Evolutionary conservation across 202 grass and related monocot genomes (phyloP).

Genomic region (Setaria italica): DNA sequence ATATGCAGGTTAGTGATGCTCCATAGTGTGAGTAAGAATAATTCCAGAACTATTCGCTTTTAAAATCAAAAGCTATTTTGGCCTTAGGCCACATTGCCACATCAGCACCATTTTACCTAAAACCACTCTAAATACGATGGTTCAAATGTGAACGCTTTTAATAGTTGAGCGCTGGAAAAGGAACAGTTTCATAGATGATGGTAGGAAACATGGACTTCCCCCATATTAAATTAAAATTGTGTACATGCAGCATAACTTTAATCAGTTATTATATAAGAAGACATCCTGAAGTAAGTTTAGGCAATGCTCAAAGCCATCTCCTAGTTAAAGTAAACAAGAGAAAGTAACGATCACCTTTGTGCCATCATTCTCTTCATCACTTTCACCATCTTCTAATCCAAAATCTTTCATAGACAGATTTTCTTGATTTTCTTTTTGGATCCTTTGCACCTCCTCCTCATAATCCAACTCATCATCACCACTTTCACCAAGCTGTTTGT

Average conservation of each 20-base stretch:
- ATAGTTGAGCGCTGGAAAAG: neutral
- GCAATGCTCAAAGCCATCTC: constrained; percentile 7
- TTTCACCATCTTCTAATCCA: constrained; percentile 72
- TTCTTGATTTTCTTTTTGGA: constrained; percentile 58
- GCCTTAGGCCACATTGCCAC: neutral
- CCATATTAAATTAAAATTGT: neutral
- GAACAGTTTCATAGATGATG: neutral
- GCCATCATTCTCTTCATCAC: constrained; percentile 53
- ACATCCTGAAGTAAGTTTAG: constrained; percentile 16
- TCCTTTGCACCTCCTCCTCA: constrained; percentile 59
- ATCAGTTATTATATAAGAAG: neutral
- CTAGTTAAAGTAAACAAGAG: constrained; percentile 26
- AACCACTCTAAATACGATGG: neutral
- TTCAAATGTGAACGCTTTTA: neutral
- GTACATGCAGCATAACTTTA: constrained; percentile 21
- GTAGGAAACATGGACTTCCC: neutral
- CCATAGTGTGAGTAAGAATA: neutral
- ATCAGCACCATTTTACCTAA: neutral
- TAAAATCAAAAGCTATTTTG: neutral
- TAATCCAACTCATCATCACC: constrained; percentile 66
- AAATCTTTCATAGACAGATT: constrained; percentile 79
- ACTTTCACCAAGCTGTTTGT: constrained; percentile 49
- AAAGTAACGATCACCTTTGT: constrained; percentile 55
- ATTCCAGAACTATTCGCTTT: too few species aligned
- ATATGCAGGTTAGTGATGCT: neutral